Percentiles rank a stretch among this genome's conserved stretches.
Conservation (phyloP, 306 rosid species). For the Casuarina glauca region DNA sequence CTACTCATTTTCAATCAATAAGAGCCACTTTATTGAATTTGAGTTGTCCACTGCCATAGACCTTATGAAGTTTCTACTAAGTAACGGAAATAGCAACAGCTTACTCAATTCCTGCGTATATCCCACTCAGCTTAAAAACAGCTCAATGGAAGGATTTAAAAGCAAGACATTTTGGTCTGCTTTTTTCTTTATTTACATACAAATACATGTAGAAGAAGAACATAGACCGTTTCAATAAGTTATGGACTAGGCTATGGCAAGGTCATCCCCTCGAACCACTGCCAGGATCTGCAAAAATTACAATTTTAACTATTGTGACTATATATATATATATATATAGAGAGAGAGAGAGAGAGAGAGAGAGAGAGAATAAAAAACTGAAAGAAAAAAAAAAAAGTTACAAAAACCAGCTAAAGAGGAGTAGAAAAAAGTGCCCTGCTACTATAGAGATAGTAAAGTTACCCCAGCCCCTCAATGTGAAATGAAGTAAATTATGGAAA, state of each 20-base stretch:
- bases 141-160: background rate
- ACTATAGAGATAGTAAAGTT: background rate
- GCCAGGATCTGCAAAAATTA: slow-evolving; percentile 24
- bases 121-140: no score
- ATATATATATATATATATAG: no score
- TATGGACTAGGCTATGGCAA: background rate
- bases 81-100: no score
- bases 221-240: background rate
- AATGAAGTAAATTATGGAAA: background rate
- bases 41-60: no score
- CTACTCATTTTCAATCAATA: no score
- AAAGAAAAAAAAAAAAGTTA: background rate
- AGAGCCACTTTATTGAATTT: no score
- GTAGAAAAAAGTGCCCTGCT: background rate
- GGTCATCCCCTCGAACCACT: slow-evolving; percentile 34
- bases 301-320: no score
- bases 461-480: background rate
- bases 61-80: no score
- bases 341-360: no score
- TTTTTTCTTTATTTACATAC: background rate
- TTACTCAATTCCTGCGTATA: no score
- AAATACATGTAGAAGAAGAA: background rate
- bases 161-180: background rate
- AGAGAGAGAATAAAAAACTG: no score
- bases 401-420: background rate